Base-by-base conservation (phyloP, 2,329 filamentous ascomycete species). In the Cytospora leucostoma region DNA sequence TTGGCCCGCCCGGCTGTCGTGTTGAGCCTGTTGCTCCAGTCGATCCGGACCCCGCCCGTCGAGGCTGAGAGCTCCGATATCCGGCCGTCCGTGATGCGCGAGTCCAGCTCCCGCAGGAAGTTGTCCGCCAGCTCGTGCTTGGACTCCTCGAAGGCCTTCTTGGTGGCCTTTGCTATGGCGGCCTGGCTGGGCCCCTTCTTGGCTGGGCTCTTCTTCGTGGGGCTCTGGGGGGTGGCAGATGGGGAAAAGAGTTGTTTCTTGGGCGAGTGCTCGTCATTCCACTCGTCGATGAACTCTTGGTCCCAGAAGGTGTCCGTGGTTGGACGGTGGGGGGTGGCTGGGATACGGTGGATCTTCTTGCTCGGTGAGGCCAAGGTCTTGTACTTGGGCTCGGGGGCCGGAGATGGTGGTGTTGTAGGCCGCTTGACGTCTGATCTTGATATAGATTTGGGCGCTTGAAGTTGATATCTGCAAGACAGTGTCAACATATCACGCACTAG, bases 1-100 rank as follows among this genome's bases (percentile, higher is more conserved):
- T 85, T 88, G 34, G 90, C 90, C 49, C 89, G 82, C 0, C 91
- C 91, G 15, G 91, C 91, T 0, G 91, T 94, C 1, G 89, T 90
- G 71, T 89, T 90, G 58, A 95, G 84, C n/a, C 85, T 91, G 69
- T 89, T 91, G 65, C 83, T 88, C 91, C 91, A 95, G 51, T 85
- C 75, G 44, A 94, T 80, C 62, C 84, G 83, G 54, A 94, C 82
- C 1, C 91, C 91, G 19, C 91, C 90, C 0, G 89, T 90, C 0
- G 80, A 75, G 2, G 80, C 78, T 0, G 89, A 80, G 21, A 93
- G 78, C 32, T 79, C 70, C 1, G 78, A 73, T 8, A 95, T 83
- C 65, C 81, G 77, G 10, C 88, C 86, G 2, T 79, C 69, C 0
- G 88, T 88, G 68, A 94, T 84, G 47, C 76, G 79, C 0, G 72